Percentiles rank a stretch among this genome's conserved stretches.
Conservation (phyloP, 129 eudicot genomes). For the Helianthus annuus region DNA sequence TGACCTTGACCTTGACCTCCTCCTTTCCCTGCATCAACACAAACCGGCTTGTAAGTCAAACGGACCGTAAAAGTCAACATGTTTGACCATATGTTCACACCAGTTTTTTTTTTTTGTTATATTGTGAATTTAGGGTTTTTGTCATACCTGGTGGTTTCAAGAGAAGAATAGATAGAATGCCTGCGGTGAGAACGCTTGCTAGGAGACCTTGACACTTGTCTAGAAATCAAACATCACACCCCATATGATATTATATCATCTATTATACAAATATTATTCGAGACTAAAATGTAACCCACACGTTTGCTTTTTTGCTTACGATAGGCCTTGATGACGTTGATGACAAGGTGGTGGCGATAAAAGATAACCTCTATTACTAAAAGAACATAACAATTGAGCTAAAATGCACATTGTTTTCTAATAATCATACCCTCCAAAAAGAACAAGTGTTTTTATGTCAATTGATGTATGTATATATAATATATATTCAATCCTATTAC, state of each 20-base stretch:
- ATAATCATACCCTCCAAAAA: neutral
- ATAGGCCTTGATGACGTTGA: neutral
- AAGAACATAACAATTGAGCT: neutral
- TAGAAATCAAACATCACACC: constrained; percentile 67
- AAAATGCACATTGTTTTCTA: constrained; percentile 7
- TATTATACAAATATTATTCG: constrained; percentile 2
- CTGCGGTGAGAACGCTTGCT: constrained; percentile 99
- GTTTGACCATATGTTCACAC: constrained; percentile 34
- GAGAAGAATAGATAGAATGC: constrained; percentile 98
- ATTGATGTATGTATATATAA: neutral
- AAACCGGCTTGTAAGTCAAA: constrained; percentile 28
- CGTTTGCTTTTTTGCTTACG: constrained; percentile 2
- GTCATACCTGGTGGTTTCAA: constrained; percentile 86
- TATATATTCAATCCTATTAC: neutral
- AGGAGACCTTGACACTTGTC: constrained; percentile 99
- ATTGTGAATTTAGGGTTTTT: constrained; percentile 8
- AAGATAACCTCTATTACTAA: neutral
- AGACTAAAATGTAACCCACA: constrained; percentile 3
- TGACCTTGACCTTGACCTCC: constrained; percentile 53
- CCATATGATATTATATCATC: constrained; percentile 45
- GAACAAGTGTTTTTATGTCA: neutral
- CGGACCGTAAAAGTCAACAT: neutral
- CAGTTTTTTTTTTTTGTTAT: constrained; percentile 23
- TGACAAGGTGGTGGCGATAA: neutral
- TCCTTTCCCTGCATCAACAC: constrained; percentile 56